A percentile compares a stretch with the other conserved stretches of the same genome.
phyloP scores from a whole-genome alignment of 495 filamentous ascomycete species.

The Hypoxylon lienhwacheense region DNA sequence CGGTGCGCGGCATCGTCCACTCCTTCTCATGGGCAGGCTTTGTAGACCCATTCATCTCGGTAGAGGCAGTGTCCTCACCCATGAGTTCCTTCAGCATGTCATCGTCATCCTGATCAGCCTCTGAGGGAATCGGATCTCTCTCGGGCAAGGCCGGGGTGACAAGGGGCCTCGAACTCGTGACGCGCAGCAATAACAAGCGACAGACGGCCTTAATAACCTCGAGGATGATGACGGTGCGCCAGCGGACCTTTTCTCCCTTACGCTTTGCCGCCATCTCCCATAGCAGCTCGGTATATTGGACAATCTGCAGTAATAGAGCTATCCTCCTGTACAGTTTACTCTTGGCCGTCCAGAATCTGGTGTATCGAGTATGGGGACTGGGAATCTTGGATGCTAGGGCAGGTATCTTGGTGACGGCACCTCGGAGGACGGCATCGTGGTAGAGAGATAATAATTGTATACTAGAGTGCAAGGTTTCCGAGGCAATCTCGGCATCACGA shows the following conservation, averaged over 20 bases:
- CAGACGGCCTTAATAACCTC: conserved; percentile 88
- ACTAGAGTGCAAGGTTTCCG: conserved; percentile 86
- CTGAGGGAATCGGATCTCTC: conserved; percentile 68
- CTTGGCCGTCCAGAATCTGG: conserved; percentile 79
- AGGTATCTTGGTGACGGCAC: conserved; percentile 54
- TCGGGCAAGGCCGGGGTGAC: conserved; percentile 85
- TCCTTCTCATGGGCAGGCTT: conserved; percentile 48
- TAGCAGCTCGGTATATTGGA: conserved; percentile 88
- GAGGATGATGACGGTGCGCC: conserved; percentile 86
- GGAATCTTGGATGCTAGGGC: conserved; percentile 52
- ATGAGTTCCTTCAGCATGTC: conserved; percentile 43
- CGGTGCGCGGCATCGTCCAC: conserved; percentile 97
- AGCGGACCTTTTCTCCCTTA: conserved; percentile 77
- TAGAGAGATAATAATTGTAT: conserved; percentile 91
- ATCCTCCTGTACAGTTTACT: conserved; percentile 74
- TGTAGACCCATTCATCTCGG: conserved; percentile 23
- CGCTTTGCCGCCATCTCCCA: conserved; percentile 84
- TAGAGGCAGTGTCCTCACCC: conserved; percentile 31
- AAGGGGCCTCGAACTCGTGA: conserved; percentile 83
- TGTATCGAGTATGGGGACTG: conserved; percentile 84
- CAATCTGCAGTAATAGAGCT: conserved; percentile 79
- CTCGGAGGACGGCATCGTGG: conserved; percentile 85
- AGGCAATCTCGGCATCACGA: conserved; percentile 89
- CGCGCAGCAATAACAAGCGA: conserved; percentile 74
- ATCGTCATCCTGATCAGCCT: conserved; percentile 46